phyloP scores from a whole-genome alignment of 2,329 filamentous ascomycete genomes.

The Fusarium miscanthi region DNA sequence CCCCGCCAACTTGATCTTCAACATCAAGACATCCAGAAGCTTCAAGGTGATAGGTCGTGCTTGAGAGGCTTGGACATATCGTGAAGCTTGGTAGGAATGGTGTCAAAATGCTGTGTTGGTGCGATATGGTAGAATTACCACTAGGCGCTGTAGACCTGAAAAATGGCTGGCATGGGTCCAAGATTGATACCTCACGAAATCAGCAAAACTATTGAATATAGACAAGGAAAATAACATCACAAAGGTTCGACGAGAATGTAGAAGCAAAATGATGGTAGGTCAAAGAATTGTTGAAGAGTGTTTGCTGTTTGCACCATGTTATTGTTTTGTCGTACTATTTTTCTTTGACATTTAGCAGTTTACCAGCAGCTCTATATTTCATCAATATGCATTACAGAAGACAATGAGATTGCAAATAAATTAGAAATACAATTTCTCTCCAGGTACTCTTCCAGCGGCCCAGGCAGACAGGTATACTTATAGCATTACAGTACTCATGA shows the following conservation, averaged over 20 bases:
- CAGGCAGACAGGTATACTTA: background rate
- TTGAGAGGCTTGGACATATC: background rate
- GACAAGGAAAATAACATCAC: background rate
- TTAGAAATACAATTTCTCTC: background rate
- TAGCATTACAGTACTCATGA: background rate
- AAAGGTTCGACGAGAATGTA: background rate
- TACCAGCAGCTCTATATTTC: background rate
- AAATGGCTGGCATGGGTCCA: background rate
- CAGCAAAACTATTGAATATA: background rate
- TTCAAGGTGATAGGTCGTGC: background rate
- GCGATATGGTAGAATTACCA: background rate
- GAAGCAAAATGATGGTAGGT: background rate
- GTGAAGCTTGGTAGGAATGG: background rate
- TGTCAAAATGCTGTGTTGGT: background rate
- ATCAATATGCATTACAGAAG: background rate
- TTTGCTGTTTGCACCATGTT: constrained; percentile 8
- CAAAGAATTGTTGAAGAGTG: background rate
- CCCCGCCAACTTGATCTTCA: background rate
- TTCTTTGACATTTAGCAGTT: background rate
- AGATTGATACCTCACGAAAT: background rate
- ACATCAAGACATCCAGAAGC: background rate
- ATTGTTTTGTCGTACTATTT: background rate
- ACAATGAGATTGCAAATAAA: background rate
- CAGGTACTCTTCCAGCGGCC: background rate
- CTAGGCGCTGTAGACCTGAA: background rate